These are phyloP conservation scores for Phytophthora litchii DNA, from an alignment of 352 stramenopile genomes.

Conservation along the genomic window DNA sequence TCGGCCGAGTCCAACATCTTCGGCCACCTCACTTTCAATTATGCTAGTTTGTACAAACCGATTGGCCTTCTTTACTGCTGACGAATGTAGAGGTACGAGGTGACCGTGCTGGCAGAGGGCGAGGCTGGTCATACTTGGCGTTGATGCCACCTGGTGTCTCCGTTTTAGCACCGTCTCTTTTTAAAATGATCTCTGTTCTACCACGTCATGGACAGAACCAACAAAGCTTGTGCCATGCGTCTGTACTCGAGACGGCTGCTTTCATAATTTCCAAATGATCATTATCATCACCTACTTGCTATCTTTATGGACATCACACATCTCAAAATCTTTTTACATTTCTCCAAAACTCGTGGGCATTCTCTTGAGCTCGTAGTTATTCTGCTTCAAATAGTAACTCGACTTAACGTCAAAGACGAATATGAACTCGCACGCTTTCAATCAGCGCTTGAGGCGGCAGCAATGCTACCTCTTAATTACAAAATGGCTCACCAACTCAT, in stretches of 20 bases:
- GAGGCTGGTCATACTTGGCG: constrained; percentile 30
- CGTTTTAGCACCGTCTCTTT: not conserved
- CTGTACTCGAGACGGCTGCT: not conserved
- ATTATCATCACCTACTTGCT: not conserved
- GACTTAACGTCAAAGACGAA: constrained; percentile 22
- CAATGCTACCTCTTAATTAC: constrained; percentile 28
- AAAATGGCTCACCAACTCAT: constrained; percentile 30
- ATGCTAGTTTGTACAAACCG: not conserved
- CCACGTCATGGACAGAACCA: not conserved
- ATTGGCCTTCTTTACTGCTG: constrained; percentile 5
- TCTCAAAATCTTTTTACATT: constrained; percentile 12
- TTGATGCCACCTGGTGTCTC: constrained; percentile 27
- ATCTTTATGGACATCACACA: not conserved
- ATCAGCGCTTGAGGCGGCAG: constrained; percentile 12
- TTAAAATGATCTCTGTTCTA: not conserved
- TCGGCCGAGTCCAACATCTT: constrained; percentile 24
- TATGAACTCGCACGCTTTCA: constrained; percentile 23
- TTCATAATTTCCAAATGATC: constrained; percentile 6
- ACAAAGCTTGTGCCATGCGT: not conserved
- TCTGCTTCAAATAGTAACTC: constrained; percentile 26
- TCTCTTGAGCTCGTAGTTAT: not conserved
- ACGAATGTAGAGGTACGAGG: constrained; percentile 33
- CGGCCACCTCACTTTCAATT: not conserved
- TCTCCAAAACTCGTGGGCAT: not conserved
- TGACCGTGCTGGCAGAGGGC: constrained; percentile 23